Evolutionary conservation across 257 asterid species (phyloP).

Genomic region (Forsythia viridissima): DNA sequence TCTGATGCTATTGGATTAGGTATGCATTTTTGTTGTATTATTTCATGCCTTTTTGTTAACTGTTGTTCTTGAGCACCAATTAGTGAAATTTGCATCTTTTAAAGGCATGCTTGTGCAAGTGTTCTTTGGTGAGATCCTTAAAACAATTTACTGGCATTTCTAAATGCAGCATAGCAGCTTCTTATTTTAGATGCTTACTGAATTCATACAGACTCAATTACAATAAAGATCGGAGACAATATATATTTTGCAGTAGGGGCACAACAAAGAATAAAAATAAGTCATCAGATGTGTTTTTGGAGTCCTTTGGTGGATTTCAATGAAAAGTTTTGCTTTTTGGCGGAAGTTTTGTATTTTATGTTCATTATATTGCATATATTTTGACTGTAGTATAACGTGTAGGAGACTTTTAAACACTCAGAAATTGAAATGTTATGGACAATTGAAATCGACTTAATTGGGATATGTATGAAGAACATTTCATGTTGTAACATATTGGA

Average conservation of each 20-base stretch:
- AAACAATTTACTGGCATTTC: neutral
- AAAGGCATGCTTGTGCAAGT: neutral
- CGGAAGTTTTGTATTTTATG: too few species aligned
- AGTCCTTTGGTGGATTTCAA: neutral
- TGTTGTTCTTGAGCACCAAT: neutral
- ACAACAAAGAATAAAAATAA: too few species aligned
- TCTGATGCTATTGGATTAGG: constrained; percentile 87
- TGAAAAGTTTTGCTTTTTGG: neutral
- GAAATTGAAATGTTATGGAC: neutral
- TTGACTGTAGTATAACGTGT: too few species aligned
- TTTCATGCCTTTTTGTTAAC: neutral
- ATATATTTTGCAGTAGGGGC: neutral
- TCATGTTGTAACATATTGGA: neutral
- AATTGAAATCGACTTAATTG: neutral
- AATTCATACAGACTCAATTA: neutral
- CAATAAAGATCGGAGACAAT: neutral
- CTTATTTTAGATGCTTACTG: neutral
- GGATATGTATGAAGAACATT: neutral
- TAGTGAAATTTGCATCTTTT: neutral
- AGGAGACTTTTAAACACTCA: too few species aligned
- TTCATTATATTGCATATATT: neutral
- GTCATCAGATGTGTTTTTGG: neutral
- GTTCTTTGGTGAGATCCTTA: neutral
- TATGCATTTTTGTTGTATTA: constrained; percentile 23
- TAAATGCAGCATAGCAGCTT: neutral